Conservation (phyloP, 164 flowering plant species). For the Vitis rupestris region DNA sequence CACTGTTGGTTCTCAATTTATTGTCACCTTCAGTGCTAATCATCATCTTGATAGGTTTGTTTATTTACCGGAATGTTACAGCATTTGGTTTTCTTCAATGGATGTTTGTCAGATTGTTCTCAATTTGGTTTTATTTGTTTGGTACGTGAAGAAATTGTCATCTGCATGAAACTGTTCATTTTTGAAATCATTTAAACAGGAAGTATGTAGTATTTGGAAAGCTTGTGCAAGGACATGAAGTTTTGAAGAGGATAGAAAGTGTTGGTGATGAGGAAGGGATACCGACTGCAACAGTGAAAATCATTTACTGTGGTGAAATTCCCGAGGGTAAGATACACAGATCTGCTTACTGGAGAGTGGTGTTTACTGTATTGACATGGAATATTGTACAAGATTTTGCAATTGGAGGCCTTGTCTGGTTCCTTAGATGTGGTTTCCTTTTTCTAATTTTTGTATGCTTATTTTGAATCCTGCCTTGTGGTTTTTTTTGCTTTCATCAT, state of each 20-base stretch:
- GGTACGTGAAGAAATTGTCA: background rate
- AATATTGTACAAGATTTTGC: no score
- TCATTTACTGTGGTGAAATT: conserved; percentile 79
- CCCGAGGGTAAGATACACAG: conserved; percentile 39
- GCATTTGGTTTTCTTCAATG: background rate
- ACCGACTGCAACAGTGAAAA: conserved; percentile 74
- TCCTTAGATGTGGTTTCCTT: no score
- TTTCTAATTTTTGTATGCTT: no score
- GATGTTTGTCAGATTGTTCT: background rate
- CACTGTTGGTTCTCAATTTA: conserved; percentile 78
- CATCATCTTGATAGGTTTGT: conserved; percentile 86
- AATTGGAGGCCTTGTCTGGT: no score
- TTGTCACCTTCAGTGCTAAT: conserved; percentile 69
- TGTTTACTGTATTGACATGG: no score
- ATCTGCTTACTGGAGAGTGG: background rate
- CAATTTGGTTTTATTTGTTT: conserved; percentile 4
- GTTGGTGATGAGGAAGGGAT: conserved; percentile 71
- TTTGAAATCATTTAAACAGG: conserved; percentile 38
- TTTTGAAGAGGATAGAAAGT: conserved; percentile 70
- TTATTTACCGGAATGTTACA: background rate
- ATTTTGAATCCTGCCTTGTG: no score
- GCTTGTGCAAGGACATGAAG: conserved; percentile 74
- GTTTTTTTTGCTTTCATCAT: no score
- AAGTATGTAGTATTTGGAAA: conserved; percentile 86
- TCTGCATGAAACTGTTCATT: background rate